Evolutionary conservation across 345 rosid species (phyloP), one percentile per base, ranked within the genome.

Genomic region (Reutealis trisperma): DNA sequence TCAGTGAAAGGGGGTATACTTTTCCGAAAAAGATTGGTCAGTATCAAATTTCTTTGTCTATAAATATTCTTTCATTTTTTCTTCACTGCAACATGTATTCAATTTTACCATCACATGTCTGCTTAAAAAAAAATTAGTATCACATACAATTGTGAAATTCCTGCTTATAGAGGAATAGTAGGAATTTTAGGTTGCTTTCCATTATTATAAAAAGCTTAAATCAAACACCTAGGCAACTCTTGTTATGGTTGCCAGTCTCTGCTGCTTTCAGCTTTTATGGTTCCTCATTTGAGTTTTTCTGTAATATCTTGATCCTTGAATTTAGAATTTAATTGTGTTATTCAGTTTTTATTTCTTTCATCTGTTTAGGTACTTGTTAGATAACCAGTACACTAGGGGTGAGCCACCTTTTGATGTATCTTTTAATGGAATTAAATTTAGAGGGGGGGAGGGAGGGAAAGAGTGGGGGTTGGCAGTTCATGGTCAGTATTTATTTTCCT

Each of bases 1-100:
- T 86, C 80, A 89, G 84, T 77, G 72, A 82, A 74, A 87, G 78
- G 59, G 91, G 90, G 72, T 91, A 90, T 70, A 32, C 89, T n/a
- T 92, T 92, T 73, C 74, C 93, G 5, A 92, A 89, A 89, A 89
- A 88, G 81, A 92, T 86, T 5, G 95, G 95, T 92, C 44, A 81
- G 87, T 49, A 13, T 19, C 45, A 8, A 44, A 30, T 34, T 44
- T 44, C 16, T 25, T 54, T 67, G 13, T n/a, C 32, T 21, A 21
- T 54, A 1, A 49, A 27, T 72, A 2, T 67, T 18, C 15, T 34
- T 15, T 9, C 13, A 18, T 52, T 63, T 60, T n/a, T 34, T 54
- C 34, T 42, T 57, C 72, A 24, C 37, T 22, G n/a, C 65, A 5
- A 27, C 22, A 10, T 22, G 24, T 73, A 61, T 73, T 58, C 32